These are phyloP conservation scores for Amaranthus tricolor DNA, from an alignment of 179 eudicot genomes.

Conservation along the genomic window DNA sequence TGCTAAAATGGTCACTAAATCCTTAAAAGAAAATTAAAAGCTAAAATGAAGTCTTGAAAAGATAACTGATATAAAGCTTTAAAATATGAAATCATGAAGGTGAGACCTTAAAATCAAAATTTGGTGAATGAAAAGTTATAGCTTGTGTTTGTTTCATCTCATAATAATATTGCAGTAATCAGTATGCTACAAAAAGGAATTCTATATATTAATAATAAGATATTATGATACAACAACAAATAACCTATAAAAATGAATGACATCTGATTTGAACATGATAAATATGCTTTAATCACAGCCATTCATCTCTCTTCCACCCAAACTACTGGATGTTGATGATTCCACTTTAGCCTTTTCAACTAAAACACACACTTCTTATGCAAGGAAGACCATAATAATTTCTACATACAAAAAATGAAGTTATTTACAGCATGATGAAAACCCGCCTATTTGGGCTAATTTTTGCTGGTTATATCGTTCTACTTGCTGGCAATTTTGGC, in stretches of 20 bases:
- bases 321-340: background rate
- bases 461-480: constrained; percentile 1
- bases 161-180: no score
- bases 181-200: constrained; percentile 5
- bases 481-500: background rate
- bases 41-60: no score
- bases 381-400: background rate
- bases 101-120: no score
- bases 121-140: no score
- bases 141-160: no score
- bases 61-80: no score
- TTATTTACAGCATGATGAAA: constrained; percentile 30
- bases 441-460: background rate
- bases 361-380: constrained; percentile 21
- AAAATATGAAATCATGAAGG: no score
- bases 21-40: no score
- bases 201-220: background rate
- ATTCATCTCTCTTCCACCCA: constrained; percentile 3
- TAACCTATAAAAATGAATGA: constrained; percentile 19
- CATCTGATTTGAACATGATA: background rate
- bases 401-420: constrained; percentile 24
- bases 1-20: no score
- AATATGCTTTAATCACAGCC: constrained; percentile 10
- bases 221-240: background rate
- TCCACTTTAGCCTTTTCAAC: constrained; percentile 19